These are phyloP conservation scores for Tetracladium setigerum DNA, from an alignment of 495 filamentous ascomycete genomes.

Conservation along the genomic window DNA sequence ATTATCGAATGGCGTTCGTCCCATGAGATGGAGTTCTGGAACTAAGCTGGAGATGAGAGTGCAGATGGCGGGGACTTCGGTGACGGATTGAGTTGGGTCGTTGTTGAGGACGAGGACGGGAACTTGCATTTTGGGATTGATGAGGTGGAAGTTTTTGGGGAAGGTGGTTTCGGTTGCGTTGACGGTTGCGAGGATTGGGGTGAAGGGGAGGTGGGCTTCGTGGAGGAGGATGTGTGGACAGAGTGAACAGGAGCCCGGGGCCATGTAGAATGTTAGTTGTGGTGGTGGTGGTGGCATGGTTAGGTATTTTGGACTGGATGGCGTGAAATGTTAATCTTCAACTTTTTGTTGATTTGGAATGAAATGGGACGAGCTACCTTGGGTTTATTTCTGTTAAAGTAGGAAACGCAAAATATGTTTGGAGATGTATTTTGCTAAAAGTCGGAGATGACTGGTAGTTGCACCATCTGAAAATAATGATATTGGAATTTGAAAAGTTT, in stretches of 20 bases:
- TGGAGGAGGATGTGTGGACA: conserved; percentile 29
- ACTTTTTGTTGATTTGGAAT: too few species aligned
- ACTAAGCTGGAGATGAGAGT: conserved; percentile 22
- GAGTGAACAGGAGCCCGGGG: conserved; percentile 27
- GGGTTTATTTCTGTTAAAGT: too few species aligned
- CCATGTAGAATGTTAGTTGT: conserved; percentile 22
- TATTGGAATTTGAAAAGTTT: too few species aligned
- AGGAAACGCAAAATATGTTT: too few species aligned
- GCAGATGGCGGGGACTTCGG: conserved; percentile 28
- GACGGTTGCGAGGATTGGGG: conserved; percentile 4
- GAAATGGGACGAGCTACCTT: too few species aligned
- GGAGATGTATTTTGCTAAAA: too few species aligned
- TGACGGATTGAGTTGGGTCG: conserved; percentile 25
- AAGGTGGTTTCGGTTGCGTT: conserved; percentile 12
- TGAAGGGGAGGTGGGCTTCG: conserved; percentile 20
- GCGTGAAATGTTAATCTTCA: too few species aligned
- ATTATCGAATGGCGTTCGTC: conserved; percentile 21
- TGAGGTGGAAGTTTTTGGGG: conserved; percentile 16
- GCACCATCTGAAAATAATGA: too few species aligned
- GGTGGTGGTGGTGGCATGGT: conserved; percentile 1
- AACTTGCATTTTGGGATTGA: conserved; percentile 29
- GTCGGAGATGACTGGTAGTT: too few species aligned
- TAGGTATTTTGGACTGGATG: too few species aligned
- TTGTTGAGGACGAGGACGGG: conserved; percentile 24
- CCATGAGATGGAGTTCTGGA: conserved; percentile 24